Evolutionary conservation across 805 yeast species (phyloP).

Genomic region (Wickerhamia fluorescens): DNA sequence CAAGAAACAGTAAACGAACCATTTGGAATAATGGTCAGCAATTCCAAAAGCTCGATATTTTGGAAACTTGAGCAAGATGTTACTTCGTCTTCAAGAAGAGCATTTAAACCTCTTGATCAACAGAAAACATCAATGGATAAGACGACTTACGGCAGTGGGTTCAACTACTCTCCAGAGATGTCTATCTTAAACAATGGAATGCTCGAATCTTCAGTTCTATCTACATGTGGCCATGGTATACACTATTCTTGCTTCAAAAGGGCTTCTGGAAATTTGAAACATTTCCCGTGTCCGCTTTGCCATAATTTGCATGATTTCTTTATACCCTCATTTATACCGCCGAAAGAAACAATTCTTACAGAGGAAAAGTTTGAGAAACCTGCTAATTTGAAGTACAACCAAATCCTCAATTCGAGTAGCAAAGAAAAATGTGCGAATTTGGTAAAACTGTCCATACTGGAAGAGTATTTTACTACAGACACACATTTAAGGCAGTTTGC

Average conservation of each 20-base stretch:
- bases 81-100: constrained; percentile 10
- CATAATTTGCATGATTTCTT: constrained; percentile 38
- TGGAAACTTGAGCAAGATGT: constrained; percentile 37
- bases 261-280: constrained; percentile 11
- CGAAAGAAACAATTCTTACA: constrained; percentile 8
- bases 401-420: constrained; percentile 2
- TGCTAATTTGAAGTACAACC: constrained; percentile 8
- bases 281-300: constrained; percentile 46
- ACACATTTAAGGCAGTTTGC: not conserved
- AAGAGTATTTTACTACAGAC: constrained; percentile 5
- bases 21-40: constrained; percentile 54
- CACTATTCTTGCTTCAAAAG: constrained; percentile 39
- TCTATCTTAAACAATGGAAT: constrained; percentile 8
- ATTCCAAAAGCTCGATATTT: constrained; percentile 39
- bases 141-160: constrained; percentile 14
- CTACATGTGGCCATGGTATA: constrained; percentile 49
- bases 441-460: constrained; percentile 5
- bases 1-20: constrained; percentile 26
- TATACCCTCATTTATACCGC: constrained; percentile 35
- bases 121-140: constrained; percentile 10
- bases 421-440: constrained; percentile 2
- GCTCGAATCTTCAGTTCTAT: constrained; percentile 20
- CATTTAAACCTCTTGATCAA: constrained; percentile 18
- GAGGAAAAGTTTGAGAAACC: constrained; percentile 9
- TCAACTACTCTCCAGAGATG: constrained; percentile 8